Base-by-base conservation (phyloP, 2,329 filamentous ascomycete species). In the Calycina herbarum region DNA sequence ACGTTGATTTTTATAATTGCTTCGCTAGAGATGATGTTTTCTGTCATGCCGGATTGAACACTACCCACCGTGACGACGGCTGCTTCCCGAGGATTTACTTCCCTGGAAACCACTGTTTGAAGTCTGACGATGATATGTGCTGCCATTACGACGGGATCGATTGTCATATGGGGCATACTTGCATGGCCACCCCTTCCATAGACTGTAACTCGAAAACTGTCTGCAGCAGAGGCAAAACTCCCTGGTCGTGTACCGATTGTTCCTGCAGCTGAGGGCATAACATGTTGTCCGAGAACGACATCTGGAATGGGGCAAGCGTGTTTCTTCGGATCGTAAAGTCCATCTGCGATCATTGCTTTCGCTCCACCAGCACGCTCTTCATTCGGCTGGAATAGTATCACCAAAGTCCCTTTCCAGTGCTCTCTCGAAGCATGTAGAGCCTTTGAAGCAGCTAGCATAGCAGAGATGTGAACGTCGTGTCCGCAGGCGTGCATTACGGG, bases 401-500 rank as follows among this genome's bases (percentile, higher is more conserved):
- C 77, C 24, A 91, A 70, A 0, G 86, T 91, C 0, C 89, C 89
- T 10, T 74, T 78, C 89, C 89, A 92, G 27, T 0, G 68, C 38
- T 0, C 80, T 70, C n/a, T 75, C 78, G 0, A 77, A 0, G 74
- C 75, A 0, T 80, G 75, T 0, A 92, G 77, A 0, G 82, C 77
- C 24, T 82, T 78, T 0, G 85, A 81, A 0, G 84, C 82, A 0
- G 82, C 88, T 1, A 90, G 78, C 3, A 90, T 77, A 38, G 79
- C 78, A 0, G 85, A 81, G 31, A 89, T 84, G 72, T 91, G 87
- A 78, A 88, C 85, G 69, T 89, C 87, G 71, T 90, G 88, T 0
- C 88, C 88, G 73, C 87, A 90, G 27, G 87, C 87, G 74, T 90
- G 88, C 87, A 90, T 90, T 0, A 88, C 83, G 0, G 84, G 83